Conservation (phyloP, 805 yeast species). For the Starmerella vaccinii region DNA sequence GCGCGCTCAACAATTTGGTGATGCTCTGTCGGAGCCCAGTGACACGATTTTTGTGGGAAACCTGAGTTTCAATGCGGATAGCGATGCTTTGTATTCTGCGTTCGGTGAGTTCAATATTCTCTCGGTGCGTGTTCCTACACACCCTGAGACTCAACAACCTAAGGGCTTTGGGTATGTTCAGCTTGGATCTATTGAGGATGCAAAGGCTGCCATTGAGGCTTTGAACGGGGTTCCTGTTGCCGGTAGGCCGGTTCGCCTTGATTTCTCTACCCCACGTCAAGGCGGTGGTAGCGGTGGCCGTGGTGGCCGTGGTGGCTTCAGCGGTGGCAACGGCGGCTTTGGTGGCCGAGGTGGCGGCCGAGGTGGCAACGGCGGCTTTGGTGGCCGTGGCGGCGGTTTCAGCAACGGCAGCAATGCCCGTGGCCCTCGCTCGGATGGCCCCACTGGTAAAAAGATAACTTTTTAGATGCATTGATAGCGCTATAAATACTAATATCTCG, state of each 20-base stretch:
- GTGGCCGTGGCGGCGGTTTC: constrained; percentile 10
- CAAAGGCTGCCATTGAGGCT: constrained; percentile 76
- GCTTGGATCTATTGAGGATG: constrained; percentile 76
- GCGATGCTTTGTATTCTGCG: constrained; percentile 61
- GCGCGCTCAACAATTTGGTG: constrained; percentile 87
- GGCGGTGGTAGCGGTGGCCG: constrained; percentile 23
- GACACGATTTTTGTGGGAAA: constrained; percentile 95
- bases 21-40: constrained; percentile 80
- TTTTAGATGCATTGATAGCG: constrained; percentile 8
- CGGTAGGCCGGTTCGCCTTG: constrained; percentile 91
- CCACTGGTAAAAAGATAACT: constrained; percentile 24
- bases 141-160: constrained; percentile 97
- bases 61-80: constrained; percentile 80
- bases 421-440: constrained; percentile 14
- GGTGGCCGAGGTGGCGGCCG: constrained; percentile 14
- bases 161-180: constrained; percentile 99
- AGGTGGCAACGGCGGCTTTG: constrained; percentile 6
- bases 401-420: constrained; percentile 10
- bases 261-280: constrained; percentile 86
- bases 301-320: constrained; percentile 26
- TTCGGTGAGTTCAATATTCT: constrained; percentile 67
- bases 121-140: constrained; percentile 92
- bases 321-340: constrained; percentile 18
- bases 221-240: constrained; percentile 80
- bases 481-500: too few relatives aligned